Conservation (phyloP, 345 rosid genomes). For the Noccaea bulbosa region DNA sequence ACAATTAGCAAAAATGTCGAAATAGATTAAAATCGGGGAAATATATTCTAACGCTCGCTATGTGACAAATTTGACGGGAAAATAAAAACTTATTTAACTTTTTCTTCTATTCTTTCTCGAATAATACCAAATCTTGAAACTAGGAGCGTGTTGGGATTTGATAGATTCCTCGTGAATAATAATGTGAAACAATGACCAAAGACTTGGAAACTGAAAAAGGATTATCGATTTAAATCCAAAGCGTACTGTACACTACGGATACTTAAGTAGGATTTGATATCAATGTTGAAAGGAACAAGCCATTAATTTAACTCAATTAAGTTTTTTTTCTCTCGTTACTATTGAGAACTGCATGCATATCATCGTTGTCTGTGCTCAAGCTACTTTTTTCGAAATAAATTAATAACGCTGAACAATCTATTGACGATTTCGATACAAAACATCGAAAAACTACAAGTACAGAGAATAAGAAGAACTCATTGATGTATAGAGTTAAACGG, state of each 20-base stretch:
- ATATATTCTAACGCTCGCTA: conserved; percentile 29
- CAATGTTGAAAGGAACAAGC: conserved; percentile 43
- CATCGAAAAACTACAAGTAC: neutral
- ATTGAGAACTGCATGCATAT: conserved; percentile 24
- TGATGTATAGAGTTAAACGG: neutral
- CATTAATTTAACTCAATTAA: conserved; percentile 8
- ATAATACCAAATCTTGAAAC: conserved; percentile 42
- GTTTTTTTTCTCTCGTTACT: neutral
- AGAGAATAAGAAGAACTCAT: conserved; percentile 3
- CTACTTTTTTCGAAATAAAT: conserved; percentile 21
- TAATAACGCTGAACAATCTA: conserved; percentile 12
- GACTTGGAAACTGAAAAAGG: conserved; percentile 45
- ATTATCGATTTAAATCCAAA: conserved; percentile 11
- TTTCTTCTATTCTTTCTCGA: conserved; percentile 28
- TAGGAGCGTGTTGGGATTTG: conserved; percentile 44
- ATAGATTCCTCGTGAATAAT: conserved; percentile 27
- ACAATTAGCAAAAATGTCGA: neutral
- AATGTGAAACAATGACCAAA: conserved; percentile 36
- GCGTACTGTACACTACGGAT: conserved; percentile 10
- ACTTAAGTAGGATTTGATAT: conserved; percentile 41
- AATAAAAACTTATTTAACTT: neutral
- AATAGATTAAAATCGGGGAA: neutral
- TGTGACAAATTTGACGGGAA: conserved; percentile 17
- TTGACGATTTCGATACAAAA: conserved; percentile 17
- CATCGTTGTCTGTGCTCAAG: conserved; percentile 20